Percentiles rank a stretch among this genome's conserved stretches.
phyloP scores from a whole-genome alignment of 176 grass and related monocot genomes.

The Carex myosuroides region DNA sequence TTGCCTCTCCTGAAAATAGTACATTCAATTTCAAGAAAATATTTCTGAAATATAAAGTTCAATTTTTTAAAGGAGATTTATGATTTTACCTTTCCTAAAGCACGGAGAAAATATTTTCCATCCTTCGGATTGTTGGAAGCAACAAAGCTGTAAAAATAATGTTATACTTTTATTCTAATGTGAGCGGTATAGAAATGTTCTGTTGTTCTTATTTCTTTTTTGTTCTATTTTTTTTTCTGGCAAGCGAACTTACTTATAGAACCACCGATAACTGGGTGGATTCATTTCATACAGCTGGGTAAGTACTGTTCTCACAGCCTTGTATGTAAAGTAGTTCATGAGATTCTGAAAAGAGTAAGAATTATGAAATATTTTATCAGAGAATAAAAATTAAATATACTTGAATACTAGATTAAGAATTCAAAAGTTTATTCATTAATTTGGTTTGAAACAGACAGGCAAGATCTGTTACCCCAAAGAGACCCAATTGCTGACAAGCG shows the following conservation, averaged over 20 bases:
- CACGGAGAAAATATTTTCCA: slow-evolving; percentile 64
- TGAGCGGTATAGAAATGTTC: background rate
- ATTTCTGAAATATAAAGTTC: background rate
- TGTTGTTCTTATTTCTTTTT: background rate
- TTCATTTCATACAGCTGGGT: slow-evolving; percentile 97
- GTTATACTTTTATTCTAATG: background rate
- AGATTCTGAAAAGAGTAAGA: slow-evolving; percentile 56
- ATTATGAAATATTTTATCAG: background rate
- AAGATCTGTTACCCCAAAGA: background rate
- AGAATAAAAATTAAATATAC: background rate
- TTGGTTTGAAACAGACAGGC: background rate
- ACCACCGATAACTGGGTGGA: slow-evolving; percentile 81
- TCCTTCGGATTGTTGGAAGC: slow-evolving; percentile 71
- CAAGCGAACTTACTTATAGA: slow-evolving; percentile 53
- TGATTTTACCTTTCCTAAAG: slow-evolving; percentile 55
- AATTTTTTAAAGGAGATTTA: background rate
- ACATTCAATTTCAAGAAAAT: background rate
- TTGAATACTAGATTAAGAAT: background rate
- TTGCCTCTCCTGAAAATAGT: slow-evolving; percentile 56
- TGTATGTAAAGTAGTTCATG: slow-evolving; percentile 89
- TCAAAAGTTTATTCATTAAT: background rate
- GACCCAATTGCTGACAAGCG: background rate
- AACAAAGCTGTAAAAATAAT: slow-evolving; percentile 41
- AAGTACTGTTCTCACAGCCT: slow-evolving; percentile 79
- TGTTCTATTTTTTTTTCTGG: background rate